Conservation (phyloP, 2,329 filamentous ascomycete species). For the Aspergillus spinulosporus region DNA sequence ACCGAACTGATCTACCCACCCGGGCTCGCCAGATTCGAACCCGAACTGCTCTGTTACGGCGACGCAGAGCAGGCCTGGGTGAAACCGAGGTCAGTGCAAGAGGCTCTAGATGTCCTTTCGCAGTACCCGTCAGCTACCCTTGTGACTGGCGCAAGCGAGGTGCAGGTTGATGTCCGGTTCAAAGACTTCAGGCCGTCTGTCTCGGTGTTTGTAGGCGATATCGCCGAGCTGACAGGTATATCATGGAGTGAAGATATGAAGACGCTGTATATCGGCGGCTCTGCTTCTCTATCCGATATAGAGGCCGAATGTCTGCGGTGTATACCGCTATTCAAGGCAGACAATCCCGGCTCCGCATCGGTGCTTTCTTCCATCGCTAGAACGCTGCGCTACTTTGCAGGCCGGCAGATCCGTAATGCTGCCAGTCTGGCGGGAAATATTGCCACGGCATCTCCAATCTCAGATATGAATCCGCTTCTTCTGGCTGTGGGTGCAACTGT, state of each 20-base stretch:
- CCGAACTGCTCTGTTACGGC: conserved; percentile 74
- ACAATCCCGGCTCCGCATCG: conserved; percentile 53
- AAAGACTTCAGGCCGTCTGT: conserved; percentile 80
- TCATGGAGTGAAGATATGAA: conserved; percentile 56
- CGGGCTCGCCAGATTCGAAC: conserved; percentile 71
- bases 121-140: conserved; percentile 78
- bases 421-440: conserved; percentile 85
- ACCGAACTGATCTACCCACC: conserved; percentile 89
- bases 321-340: conserved; percentile 53
- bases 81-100: conserved; percentile 72
- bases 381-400: conserved; percentile 59
- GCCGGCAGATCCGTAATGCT: conserved; percentile 86
- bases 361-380: conserved; percentile 78
- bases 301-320: conserved; percentile 70
- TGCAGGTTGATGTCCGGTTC: conserved; percentile 92
- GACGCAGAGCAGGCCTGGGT: conserved; percentile 86
- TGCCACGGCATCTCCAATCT: conserved; percentile 83
- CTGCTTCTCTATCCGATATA: conserved; percentile 78
- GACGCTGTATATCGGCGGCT: conserved; percentile 59
- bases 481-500: conserved; percentile 75
- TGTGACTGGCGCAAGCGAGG: conserved; percentile 85
- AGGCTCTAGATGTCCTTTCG: conserved; percentile 80
- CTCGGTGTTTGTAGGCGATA: conserved; percentile 83
- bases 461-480: conserved; percentile 82
- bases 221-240: conserved; percentile 75